These are phyloP conservation scores for Chrysosporium queenslandicum DNA, from an alignment of 2,329 filamentous ascomycete genomes.

Conservation along the genomic window DNA sequence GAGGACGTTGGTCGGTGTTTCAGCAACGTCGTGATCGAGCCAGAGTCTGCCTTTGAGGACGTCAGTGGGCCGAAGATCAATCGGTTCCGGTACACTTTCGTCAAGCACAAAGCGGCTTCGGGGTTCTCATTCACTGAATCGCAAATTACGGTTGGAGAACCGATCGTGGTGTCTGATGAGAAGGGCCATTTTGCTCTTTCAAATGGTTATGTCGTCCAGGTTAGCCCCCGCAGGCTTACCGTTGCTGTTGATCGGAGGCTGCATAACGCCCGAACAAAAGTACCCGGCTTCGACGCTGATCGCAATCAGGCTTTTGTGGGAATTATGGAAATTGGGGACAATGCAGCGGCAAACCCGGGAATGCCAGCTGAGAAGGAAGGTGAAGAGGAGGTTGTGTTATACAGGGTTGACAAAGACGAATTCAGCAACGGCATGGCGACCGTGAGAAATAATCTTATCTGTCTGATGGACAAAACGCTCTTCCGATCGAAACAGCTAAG, in stretches of 20 bases:
- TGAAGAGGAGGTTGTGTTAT: slow-evolving; percentile 48
- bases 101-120: slow-evolving; percentile 54
- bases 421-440: slow-evolving; percentile 97
- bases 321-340: slow-evolving; percentile 65
- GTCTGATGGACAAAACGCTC: slow-evolving; percentile 73
- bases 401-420: slow-evolving; percentile 92
- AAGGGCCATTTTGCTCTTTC: slow-evolving; percentile 89
- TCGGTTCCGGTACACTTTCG: slow-evolving; percentile 73
- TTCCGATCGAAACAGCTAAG: slow-evolving; percentile 63
- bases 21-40: slow-evolving; percentile 71
- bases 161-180: slow-evolving; percentile 93
- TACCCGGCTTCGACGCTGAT: slow-evolving; percentile 62
- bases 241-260: slow-evolving; percentile 85
- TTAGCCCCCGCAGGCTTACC: slow-evolving; percentile 64
- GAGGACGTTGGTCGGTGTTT: slow-evolving; percentile 87
- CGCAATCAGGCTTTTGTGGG: slow-evolving; percentile 79
- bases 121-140: slow-evolving; percentile 84
- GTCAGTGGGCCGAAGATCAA: slow-evolving; percentile 72
- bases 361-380: slow-evolving; percentile 32
- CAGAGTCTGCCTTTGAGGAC: slow-evolving; percentile 62
- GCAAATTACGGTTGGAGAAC: slow-evolving; percentile 75
- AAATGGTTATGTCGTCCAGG: slow-evolving; percentile 76
- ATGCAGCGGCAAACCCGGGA: slow-evolving; percentile 11
- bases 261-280: slow-evolving; percentile 70
- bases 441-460: slow-evolving; percentile 85